Evolutionary conservation across 495 filamentous ascomycete genomes (phyloP).

Genomic region (Penicillium crystallinum): DNA sequence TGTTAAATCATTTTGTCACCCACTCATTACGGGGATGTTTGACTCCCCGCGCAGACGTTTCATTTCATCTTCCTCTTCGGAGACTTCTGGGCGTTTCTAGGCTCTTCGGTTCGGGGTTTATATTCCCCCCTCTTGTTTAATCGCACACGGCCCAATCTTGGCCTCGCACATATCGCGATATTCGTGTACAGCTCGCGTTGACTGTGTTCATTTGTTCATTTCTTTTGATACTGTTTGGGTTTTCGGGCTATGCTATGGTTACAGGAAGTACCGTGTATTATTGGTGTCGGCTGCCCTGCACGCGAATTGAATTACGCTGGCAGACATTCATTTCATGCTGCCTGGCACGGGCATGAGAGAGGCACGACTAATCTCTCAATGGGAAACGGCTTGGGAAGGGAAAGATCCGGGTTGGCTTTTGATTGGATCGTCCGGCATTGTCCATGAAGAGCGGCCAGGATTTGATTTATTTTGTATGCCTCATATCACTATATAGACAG

Average conservation of each 20-base stretch:
- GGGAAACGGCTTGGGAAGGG: conserved; percentile 4
- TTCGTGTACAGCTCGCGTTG: neutral
- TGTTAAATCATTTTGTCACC: neutral
- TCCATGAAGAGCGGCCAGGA: conserved; percentile 9
- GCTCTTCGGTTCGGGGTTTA: conserved; percentile 1
- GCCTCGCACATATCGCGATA: neutral
- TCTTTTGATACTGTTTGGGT: neutral
- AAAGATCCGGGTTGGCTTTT: conserved; percentile 6
- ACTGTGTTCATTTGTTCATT: neutral
- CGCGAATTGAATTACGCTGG: neutral
- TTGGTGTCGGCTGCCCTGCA: neutral
- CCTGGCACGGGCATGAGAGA: conserved; percentile 18
- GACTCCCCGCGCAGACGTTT: neutral
- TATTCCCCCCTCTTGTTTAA: conserved; percentile 5
- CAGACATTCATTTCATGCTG: conserved; percentile 12
- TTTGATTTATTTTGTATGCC: neutral
- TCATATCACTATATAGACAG: conserved; percentile 10
- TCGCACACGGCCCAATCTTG: neutral
- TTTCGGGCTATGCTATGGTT: neutral
- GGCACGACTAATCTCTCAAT: conserved; percentile 6
- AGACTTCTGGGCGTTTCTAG: neutral
- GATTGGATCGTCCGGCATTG: conserved; percentile 18
- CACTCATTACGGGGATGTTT: neutral
- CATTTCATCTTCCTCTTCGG: neutral
- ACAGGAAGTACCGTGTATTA: conserved; percentile 2